Conservation (phyloP, 2,329 filamentous ascomycete species). For the Alternaria hordeiaustralica region DNA sequence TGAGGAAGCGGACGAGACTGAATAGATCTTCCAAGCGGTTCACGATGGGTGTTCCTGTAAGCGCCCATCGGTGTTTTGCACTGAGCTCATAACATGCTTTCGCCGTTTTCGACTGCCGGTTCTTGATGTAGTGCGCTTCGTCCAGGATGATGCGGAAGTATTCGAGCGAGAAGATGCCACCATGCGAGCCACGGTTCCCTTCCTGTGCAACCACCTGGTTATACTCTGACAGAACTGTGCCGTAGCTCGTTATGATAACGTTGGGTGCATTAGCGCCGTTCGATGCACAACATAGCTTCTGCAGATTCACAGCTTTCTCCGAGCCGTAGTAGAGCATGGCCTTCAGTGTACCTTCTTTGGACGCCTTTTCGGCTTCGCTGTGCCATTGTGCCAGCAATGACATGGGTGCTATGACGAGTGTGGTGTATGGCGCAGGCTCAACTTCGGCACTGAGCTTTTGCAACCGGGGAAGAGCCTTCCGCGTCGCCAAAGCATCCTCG, state of each 20-base stretch:
- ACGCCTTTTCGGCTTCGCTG: slow-evolving; percentile 91
- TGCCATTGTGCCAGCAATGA: slow-evolving; percentile 97
- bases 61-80: slow-evolving; percentile 85
- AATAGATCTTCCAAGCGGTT: slow-evolving; percentile 95
- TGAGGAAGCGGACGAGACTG: slow-evolving; percentile 87
- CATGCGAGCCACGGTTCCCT: slow-evolving; percentile 68
- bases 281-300: slow-evolving; percentile 75
- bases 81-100: slow-evolving; percentile 91
- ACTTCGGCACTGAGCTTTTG: slow-evolving; percentile 64
- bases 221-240: slow-evolving; percentile 88
- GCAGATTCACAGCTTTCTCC: slow-evolving; percentile 81
- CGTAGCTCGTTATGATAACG: slow-evolving; percentile 93
- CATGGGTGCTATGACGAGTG: slow-evolving; percentile 95
- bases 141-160: slow-evolving; percentile 97
- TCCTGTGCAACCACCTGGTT: slow-evolving; percentile 72
- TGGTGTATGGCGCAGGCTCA: slow-evolving; percentile 81
- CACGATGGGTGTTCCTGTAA: slow-evolving; percentile 96
- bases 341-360: slow-evolving; percentile 80
- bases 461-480: slow-evolving; percentile 69
- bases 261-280: slow-evolving; percentile 82
- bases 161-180: slow-evolving; percentile 83
- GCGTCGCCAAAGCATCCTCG: slow-evolving; percentile 47
- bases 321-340: slow-evolving; percentile 89
- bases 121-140: slow-evolving; percentile 94
- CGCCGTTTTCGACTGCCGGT: slow-evolving; percentile 84